phyloP scores from a whole-genome alignment of 176 grass and related monocot genomes.

The Panicum miliaceum region DNA sequence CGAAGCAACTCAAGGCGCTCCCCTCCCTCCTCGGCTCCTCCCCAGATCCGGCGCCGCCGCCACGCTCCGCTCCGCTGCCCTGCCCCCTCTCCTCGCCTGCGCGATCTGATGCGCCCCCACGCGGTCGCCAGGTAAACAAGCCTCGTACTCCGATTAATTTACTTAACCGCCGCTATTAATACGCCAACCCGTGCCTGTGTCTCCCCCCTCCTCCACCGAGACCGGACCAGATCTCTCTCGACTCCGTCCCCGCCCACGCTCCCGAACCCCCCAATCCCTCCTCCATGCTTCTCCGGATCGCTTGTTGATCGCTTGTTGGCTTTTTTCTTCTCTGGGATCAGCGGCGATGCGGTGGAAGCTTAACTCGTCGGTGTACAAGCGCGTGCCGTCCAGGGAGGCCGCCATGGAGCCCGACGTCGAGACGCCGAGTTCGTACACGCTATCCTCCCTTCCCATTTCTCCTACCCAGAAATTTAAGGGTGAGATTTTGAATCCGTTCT shows the following conservation, averaged over 20 bases:
- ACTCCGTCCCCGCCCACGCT: background rate
- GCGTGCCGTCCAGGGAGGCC: slow-evolving; percentile 73
- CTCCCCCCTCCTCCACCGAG: background rate
- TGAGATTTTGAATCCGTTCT: background rate
- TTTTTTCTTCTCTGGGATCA: slow-evolving; percentile 6
- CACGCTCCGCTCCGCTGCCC: background rate
- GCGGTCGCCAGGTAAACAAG: slow-evolving; percentile 43
- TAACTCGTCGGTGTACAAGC: slow-evolving; percentile 82
- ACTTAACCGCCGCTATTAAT: slow-evolving; percentile 37
- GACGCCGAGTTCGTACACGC: slow-evolving; percentile 50
- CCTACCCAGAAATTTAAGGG: background rate
- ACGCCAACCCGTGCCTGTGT: background rate
- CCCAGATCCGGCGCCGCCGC: slow-evolving; percentile 35
- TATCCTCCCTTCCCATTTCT: background rate
- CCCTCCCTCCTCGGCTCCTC: background rate
- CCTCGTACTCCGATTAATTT: slow-evolving; percentile 21
- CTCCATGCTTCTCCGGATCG: background rate
- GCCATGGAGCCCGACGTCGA: slow-evolving; percentile 66
- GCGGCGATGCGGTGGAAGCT: slow-evolving; percentile 83
- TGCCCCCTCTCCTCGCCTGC: background rate
- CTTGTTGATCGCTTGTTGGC: background rate
- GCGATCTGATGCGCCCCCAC: slow-evolving; percentile 53
- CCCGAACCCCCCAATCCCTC: background rate
- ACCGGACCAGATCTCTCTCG: slow-evolving; percentile 31
- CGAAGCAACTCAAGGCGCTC: background rate